Percentiles rank a stretch among this genome's conserved stretches.
These are phyloP conservation scores for Linderniella brevidens DNA, from an alignment of 257 asterid species.

Conservation along the genomic window DNA sequence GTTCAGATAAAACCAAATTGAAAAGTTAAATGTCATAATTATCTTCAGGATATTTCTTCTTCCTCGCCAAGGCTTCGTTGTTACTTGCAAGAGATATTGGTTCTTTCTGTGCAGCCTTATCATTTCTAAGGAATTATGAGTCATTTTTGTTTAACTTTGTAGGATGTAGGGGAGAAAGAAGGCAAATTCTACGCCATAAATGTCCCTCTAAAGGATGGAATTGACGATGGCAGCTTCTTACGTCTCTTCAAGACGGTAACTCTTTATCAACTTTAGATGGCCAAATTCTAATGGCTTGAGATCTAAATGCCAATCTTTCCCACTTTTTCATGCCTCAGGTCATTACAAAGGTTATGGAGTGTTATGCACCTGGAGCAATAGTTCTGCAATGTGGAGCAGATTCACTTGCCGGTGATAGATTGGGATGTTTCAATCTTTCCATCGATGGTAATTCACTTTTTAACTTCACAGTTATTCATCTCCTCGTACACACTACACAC, in stretches of 20 bases:
- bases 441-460: conserved; percentile 77
- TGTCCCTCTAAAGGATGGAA: conserved; percentile 95
- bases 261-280: conserved; percentile 1
- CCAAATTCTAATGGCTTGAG: too few relatives aligned
- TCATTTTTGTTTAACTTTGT: conserved; percentile 20
- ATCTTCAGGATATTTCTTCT: too few relatives aligned
- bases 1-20: too few relatives aligned
- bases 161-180: conserved; percentile 96
- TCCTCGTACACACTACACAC: conserved; percentile 6
- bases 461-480: conserved; percentile 14
- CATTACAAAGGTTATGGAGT: conserved; percentile 77
- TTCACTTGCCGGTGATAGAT: conserved; percentile 96
- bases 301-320: neutral
- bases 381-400: conserved; percentile 99
- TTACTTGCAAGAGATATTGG: neutral
- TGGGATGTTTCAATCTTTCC: conserved; percentile 98
- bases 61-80: too few relatives aligned
- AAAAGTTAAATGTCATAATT: too few relatives aligned
- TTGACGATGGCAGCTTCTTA: conserved; percentile 76
- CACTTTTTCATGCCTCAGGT: conserved; percentile 31
- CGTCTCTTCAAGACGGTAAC: conserved; percentile 79
- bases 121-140: neutral
- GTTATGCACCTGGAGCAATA: conserved; percentile 90
- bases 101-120: neutral
- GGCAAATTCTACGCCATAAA: conserved; percentile 89